phyloP scores from a whole-genome alignment of 768 basidiomycete genomes.

The Trametes coccinea region DNA sequence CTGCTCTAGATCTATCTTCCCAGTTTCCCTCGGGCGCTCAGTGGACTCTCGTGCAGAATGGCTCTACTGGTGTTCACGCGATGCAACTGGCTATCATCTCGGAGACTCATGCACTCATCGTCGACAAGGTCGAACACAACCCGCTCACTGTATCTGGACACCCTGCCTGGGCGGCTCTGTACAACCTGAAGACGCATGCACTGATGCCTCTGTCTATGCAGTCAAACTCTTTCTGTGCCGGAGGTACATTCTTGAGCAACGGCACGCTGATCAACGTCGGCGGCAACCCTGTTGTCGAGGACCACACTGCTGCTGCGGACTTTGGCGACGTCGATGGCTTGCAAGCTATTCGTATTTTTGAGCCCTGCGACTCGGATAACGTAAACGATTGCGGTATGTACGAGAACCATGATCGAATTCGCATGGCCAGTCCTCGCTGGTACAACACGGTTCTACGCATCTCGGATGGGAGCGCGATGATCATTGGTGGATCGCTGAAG shows the following conservation, averaged over 20 bases:
- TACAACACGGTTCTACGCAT: slow-evolving; percentile 74
- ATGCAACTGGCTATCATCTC: slow-evolving; percentile 79
- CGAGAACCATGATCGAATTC: slow-evolving; percentile 62
- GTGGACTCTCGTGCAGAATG: slow-evolving; percentile 66
- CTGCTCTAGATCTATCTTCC: slow-evolving; percentile 22
- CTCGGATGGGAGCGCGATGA: slow-evolving; percentile 78
- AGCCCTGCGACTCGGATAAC: slow-evolving; percentile 57
- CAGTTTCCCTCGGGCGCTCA: slow-evolving; percentile 10
- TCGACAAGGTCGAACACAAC: slow-evolving; percentile 89
- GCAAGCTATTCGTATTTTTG: slow-evolving; percentile 70
- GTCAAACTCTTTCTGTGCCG: slow-evolving; percentile 87
- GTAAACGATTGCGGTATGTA: slow-evolving; percentile 57
- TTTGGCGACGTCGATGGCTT: slow-evolving; percentile 77
- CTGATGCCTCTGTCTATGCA: slow-evolving; percentile 61
- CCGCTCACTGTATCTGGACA: slow-evolving; percentile 71
- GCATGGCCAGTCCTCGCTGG: slow-evolving; percentile 81
- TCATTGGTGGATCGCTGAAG: slow-evolving; percentile 77
- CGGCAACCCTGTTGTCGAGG: slow-evolving; percentile 75
- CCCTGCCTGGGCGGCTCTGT: slow-evolving; percentile 80
- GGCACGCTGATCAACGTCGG: slow-evolving; percentile 80
- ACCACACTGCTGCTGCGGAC: slow-evolving; percentile 63
- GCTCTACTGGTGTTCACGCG: slow-evolving; percentile 73
- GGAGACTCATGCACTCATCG: slow-evolving; percentile 63
- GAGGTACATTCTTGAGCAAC: slow-evolving; percentile 74
- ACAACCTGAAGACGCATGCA: slow-evolving; percentile 63